Percentiles rank a stretch among this genome's conserved stretches.
Evolutionary conservation across 1,284 basidiomycete genomes (phyloP).

Genomic region (Leccinum colubrinum): DNA sequence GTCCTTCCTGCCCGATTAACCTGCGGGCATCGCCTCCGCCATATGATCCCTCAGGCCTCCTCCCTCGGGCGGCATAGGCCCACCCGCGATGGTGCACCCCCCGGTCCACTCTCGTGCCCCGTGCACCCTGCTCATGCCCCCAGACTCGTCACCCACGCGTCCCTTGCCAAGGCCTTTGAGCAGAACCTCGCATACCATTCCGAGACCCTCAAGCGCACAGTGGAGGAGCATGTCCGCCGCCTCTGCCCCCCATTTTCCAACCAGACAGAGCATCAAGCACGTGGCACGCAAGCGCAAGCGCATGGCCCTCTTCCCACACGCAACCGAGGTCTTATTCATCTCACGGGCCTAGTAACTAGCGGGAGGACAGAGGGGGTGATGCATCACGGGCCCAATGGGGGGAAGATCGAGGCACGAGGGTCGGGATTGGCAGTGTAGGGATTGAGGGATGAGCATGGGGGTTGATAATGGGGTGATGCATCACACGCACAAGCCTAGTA

Average conservation of each 20-base stretch:
- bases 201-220: slow-evolving; percentile 74
- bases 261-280: slow-evolving; percentile 68
- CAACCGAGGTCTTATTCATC: slow-evolving; percentile 9
- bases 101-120: not conserved
- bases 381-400: too few relatives aligned
- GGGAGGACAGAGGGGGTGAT: too few relatives aligned
- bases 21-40: too few relatives aligned
- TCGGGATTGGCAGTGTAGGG: too few relatives aligned
- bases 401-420: too few relatives aligned
- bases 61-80: too few relatives aligned
- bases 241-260: slow-evolving; percentile 52
- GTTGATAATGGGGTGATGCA: too few relatives aligned
- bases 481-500: too few relatives aligned
- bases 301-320: slow-evolving; percentile 82
- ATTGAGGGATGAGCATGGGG: too few relatives aligned
- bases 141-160: slow-evolving; percentile 85
- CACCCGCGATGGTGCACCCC: slow-evolving; percentile 52
- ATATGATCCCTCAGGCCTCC: too few relatives aligned
- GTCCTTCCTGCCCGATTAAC: too few relatives aligned
- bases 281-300: slow-evolving; percentile 70
- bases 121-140: not conserved
- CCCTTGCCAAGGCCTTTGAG: slow-evolving; percentile 83
- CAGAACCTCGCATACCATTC: slow-evolving; percentile 73
- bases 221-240: slow-evolving; percentile 61
- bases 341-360: too few relatives aligned